A percentile compares a stretch with the other conserved stretches of the same genome.
phyloP scores from a whole-genome alignment of 257 asterid species.

The Gardenia jasminoides region DNA sequence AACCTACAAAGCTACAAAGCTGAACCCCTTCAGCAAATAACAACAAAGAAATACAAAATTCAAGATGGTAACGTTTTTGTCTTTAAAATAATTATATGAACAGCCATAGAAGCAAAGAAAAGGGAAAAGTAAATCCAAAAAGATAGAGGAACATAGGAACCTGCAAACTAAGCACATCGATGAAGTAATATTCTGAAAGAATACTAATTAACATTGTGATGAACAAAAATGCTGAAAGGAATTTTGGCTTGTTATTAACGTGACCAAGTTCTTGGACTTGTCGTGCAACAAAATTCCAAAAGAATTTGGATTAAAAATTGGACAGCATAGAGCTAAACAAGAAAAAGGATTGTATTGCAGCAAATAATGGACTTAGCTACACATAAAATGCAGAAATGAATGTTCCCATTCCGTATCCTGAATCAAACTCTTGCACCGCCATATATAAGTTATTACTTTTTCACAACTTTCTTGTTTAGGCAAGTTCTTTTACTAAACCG shows the following conservation, averaged over 20 bases:
- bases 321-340: conserved; percentile 13
- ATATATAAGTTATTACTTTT: not conserved
- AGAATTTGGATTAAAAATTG: not conserved
- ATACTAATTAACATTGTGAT: conserved; percentile 1
- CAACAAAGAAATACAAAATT: too few relatives aligned
- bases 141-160: not conserved
- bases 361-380: not conserved
- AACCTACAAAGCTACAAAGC: not conserved
- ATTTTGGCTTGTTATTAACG: not conserved
- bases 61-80: not conserved
- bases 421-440: not conserved
- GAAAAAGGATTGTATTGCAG: not conserved
- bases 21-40: not conserved
- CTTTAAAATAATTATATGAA: too few relatives aligned
- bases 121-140: not conserved
- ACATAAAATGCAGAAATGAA: not conserved
- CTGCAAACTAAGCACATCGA: not conserved
- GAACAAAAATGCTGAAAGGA: not conserved
- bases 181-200: conserved; percentile 4
- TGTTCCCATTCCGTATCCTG: not conserved
- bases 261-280: not conserved
- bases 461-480: conserved; percentile 1
- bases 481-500: not conserved
- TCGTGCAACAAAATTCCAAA: not conserved
- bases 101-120: not conserved